Conservation (phyloP, 345 rosid species). For the Syzygium oleosum region DNA sequence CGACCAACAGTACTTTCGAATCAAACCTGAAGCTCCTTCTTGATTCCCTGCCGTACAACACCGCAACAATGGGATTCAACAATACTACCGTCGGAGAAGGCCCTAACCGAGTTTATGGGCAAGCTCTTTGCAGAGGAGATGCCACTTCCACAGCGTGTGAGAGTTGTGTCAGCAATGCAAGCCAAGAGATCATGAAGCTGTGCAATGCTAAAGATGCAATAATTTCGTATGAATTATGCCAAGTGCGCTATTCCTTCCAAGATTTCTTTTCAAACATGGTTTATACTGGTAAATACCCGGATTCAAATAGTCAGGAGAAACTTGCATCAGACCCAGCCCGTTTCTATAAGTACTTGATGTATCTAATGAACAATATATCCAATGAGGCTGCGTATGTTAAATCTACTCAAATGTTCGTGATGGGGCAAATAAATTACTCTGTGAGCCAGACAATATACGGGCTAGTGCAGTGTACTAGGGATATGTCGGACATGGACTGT, state of each 20-base stretch:
- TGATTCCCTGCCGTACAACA: not conserved
- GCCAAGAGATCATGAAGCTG: not conserved
- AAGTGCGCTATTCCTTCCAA: slow-evolving; percentile 21
- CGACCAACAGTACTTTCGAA: slow-evolving; percentile 5
- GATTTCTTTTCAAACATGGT: not conserved
- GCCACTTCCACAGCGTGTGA: slow-evolving; percentile 5
- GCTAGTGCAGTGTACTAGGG: slow-evolving; percentile 32
- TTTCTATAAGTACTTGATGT: not conserved
- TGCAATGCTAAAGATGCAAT: slow-evolving; percentile 11
- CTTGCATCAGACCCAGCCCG: slow-evolving; percentile 2
- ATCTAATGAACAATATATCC: slow-evolving; percentile 13
- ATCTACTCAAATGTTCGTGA: slow-evolving; percentile 13
- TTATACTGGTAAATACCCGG: slow-evolving; percentile 19
- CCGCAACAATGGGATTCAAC: slow-evolving; percentile 15
- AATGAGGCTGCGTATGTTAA: slow-evolving; percentile 4
- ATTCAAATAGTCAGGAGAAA: not conserved
- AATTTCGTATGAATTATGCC: slow-evolving; percentile 28
- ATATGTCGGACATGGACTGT: slow-evolving; percentile 9
- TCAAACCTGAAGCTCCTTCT: slow-evolving; percentile 10
- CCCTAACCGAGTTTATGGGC: slow-evolving; percentile 10
- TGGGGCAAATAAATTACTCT: slow-evolving; percentile 7
- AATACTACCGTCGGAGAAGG: slow-evolving; percentile 2
- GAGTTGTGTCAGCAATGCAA: slow-evolving; percentile 18
- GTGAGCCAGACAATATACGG: slow-evolving; percentile 9
- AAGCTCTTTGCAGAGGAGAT: slow-evolving; percentile 27